These are phyloP conservation scores for Thuja plicata DNA, from an alignment of 83 land plant genomes.

Conservation along the genomic window DNA sequence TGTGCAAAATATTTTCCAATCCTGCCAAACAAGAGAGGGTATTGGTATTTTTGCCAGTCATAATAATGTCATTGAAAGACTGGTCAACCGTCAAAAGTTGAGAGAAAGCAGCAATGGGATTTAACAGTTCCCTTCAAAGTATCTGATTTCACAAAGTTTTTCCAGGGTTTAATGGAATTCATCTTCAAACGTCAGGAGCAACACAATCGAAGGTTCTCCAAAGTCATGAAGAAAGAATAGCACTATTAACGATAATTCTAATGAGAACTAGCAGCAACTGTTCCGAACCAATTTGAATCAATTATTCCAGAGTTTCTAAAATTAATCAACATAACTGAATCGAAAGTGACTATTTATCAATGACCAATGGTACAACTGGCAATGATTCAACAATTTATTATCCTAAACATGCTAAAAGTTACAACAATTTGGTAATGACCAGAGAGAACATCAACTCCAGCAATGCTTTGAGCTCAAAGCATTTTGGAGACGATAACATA, in stretches of 20 bases:
- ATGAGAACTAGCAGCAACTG: background rate
- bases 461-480: background rate
- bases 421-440: background rate
- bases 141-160: background rate
- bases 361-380: background rate
- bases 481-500: background rate
- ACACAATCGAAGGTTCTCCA: background rate
- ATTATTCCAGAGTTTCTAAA: background rate
- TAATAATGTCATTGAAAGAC: background rate
- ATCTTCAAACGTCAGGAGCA: background rate
- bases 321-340: background rate
- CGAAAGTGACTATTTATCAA: background rate
- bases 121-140: background rate
- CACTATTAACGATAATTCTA: background rate
- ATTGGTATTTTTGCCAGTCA: background rate
- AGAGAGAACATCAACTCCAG: background rate
- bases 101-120: background rate
- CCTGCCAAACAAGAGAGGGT: background rate
- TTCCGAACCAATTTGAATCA: background rate
- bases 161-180: background rate
- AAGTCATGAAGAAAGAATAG: background rate
- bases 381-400: background rate
- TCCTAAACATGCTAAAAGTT: background rate
- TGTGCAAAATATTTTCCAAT: background rate
- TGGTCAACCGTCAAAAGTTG: background rate